Conservation (phyloP, 73 alveolate genomes). For the Tetrahymena thermophila region DNA sequence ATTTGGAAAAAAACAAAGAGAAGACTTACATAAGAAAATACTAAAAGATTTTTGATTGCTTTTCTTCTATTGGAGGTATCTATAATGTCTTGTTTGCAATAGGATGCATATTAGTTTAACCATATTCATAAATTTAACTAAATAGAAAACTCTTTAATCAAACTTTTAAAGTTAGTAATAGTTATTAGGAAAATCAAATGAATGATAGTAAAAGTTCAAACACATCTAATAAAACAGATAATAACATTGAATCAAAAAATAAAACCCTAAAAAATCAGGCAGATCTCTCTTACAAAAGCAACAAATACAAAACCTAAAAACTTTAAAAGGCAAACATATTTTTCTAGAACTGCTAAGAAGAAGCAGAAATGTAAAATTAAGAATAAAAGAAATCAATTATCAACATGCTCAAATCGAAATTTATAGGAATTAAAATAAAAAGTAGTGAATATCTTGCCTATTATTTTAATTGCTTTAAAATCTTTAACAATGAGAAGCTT, state of each 20-base stretch:
- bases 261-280: not conserved
- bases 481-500: not conserved
- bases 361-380: too few relatives aligned
- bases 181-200: too few relatives aligned
- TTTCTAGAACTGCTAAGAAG: not conserved
- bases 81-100: not conserved
- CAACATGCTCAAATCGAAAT: not conserved
- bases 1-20: not conserved
- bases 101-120: not conserved
- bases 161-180: not conserved
- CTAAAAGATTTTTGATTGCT: not conserved
- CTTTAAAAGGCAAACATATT: not conserved
- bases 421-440: not conserved
- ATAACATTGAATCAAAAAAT: not conserved
- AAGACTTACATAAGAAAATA: not conserved
- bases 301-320: not conserved
- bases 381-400: not conserved
- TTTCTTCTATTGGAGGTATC: not conserved
- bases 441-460: not conserved
- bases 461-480: not conserved
- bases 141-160: not conserved
- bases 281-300: not conserved
- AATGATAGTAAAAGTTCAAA: not conserved
- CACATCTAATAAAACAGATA: not conserved
- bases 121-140: not conserved